These are phyloP conservation scores for Aspergillus quadricinctus DNA, from an alignment of 2,329 filamentous ascomycete species.

Conservation along the genomic window DNA sequence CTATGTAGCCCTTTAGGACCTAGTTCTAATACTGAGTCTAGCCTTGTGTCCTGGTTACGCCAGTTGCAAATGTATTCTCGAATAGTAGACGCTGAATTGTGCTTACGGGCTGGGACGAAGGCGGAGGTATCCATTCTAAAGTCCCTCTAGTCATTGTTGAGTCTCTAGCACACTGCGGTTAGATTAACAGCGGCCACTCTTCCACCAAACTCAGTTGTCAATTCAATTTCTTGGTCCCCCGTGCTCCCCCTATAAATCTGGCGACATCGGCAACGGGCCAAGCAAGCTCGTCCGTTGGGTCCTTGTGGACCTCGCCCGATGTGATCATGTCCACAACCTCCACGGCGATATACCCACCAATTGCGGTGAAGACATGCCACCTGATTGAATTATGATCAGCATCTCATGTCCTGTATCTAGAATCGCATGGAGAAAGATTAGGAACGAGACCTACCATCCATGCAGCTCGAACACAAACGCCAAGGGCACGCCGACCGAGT, in stretches of 20 bases:
- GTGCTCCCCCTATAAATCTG: conserved; percentile 4
- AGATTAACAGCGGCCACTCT: background rate
- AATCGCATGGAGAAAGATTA: background rate
- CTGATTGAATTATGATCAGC: conserved; percentile 16
- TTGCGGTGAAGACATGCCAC: conserved; percentile 43
- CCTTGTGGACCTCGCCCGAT: conserved; percentile 28
- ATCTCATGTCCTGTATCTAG: background rate
- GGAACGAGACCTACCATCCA: conserved; percentile 33
- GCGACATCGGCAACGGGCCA: conserved; percentile 29
- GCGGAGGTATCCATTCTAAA: no score
- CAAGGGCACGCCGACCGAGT: conserved; percentile 31
- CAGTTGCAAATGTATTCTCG: no score
- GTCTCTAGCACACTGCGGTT: no score
- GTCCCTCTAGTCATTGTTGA: no score
- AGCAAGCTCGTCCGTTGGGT: conserved; percentile 26
- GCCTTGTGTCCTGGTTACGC: no score
- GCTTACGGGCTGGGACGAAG: no score
- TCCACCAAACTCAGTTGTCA: background rate
- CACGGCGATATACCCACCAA: conserved; percentile 41
- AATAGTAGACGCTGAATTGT: no score
- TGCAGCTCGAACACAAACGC: conserved; percentile 41
- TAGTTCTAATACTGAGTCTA: no score
- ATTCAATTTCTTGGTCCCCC: conserved; percentile 3
- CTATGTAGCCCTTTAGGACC: no score
- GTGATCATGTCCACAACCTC: conserved; percentile 37